Evolutionary conservation across 1,139 yeast genomes (phyloP).

Genomic region (Saccharomycopsis crataegensis): DNA sequence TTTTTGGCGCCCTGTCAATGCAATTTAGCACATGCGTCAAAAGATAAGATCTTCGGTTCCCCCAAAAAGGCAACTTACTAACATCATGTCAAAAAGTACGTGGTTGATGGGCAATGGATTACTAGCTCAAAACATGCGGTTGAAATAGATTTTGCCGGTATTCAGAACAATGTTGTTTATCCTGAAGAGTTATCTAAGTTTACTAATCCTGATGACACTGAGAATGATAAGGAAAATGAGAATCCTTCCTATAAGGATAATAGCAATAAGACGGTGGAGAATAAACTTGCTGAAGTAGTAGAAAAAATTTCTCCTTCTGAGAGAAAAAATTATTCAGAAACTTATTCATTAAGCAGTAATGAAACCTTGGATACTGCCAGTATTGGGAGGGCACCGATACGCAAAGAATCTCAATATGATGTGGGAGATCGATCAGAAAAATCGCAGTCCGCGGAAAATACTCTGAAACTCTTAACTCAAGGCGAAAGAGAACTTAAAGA

Average conservation of each 20-base stretch:
- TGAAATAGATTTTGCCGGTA: constrained; percentile 41
- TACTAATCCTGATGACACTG: neutral
- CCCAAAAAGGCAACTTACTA: neutral
- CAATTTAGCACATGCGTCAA: too few relatives aligned
- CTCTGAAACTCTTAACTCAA: too few relatives aligned
- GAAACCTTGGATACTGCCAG: neutral
- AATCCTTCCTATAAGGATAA: neutral
- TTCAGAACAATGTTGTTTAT: constrained; percentile 45
- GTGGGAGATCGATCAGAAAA: too few relatives aligned
- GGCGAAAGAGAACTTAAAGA: too few relatives aligned
- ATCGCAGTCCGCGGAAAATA: too few relatives aligned
- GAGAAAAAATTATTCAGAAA: neutral
- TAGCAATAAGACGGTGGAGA: too few relatives aligned
- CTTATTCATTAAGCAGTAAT: neutral
- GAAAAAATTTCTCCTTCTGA: too few relatives aligned
- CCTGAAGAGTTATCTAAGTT: constrained; percentile 31
- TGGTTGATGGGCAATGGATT: constrained; percentile 62
- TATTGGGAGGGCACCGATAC: neutral
- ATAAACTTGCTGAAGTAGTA: too few relatives aligned
- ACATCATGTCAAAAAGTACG: constrained; percentile 33
- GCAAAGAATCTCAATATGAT: too few relatives aligned
- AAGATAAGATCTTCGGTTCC: too few relatives aligned
- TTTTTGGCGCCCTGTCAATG: too few relatives aligned
- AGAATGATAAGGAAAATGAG: neutral
- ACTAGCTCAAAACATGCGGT: constrained; percentile 35